Percentiles rank a stretch among this genome's conserved stretches.
These are phyloP conservation scores for Balansia obtecta DNA, from an alignment of 2,329 filamentous ascomycete species.

Conservation along the genomic window DNA sequence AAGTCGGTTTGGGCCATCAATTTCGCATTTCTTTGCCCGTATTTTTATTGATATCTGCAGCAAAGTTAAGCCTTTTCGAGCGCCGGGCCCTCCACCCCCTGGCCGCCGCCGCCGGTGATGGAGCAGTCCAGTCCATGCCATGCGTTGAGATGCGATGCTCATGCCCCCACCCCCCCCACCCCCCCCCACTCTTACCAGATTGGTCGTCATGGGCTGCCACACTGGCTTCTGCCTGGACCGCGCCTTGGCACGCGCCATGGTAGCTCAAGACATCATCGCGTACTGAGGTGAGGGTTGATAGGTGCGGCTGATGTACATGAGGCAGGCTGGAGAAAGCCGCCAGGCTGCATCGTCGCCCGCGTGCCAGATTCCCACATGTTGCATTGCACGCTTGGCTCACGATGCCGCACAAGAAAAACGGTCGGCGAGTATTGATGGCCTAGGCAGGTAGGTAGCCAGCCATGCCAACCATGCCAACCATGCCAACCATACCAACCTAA, in stretches of 20 bases:
- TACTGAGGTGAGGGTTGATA: too few species aligned
- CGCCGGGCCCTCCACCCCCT: background rate
- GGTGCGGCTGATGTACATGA: too few species aligned
- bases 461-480: too few species aligned
- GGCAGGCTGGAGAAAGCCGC: too few species aligned
- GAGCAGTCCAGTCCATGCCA: background rate
- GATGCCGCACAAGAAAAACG: background rate
- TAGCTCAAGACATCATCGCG: background rate
- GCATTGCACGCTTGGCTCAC: background rate
- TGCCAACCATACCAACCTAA: background rate
- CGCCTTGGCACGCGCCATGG: background rate
- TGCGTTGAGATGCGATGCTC: background rate
- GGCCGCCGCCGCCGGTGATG: slow-evolving; percentile 2
- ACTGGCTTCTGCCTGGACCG: background rate
- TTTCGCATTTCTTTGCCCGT: too few species aligned
- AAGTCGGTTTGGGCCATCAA: too few species aligned
- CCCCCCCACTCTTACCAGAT: slow-evolving; percentile 2
- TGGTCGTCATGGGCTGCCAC: background rate
- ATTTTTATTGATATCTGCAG: background rate
- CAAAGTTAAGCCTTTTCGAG: background rate
- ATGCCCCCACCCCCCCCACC: too few species aligned
- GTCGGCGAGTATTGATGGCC: too few species aligned
- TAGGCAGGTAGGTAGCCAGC: background rate
- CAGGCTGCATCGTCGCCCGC: too few species aligned
- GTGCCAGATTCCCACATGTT: too few species aligned